These are phyloP conservation scores for Dissophora ornata DNA, from an alignment of 192 early-diverging fungal genomes.

Conservation along the genomic window DNA sequence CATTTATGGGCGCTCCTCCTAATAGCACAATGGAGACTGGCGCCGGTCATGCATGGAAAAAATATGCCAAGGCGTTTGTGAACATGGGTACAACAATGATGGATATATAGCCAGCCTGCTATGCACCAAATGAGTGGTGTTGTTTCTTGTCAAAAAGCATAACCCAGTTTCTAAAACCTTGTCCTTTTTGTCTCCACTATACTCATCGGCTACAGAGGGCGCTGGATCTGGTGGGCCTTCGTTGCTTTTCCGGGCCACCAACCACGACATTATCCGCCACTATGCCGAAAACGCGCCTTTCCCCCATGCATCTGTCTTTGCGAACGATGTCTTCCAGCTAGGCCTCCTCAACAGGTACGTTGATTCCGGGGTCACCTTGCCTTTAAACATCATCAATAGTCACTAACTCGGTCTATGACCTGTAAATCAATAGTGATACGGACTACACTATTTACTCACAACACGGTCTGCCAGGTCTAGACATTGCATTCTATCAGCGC, in stretches of 20 bases:
- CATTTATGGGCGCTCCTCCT: conserved; percentile 59
- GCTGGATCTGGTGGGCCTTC: conserved; percentile 79
- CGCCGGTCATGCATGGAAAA: conserved; percentile 70
- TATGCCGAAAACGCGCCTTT: conserved; percentile 62
- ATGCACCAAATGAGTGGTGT: too few relatives aligned
- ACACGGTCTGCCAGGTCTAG: conserved; percentile 71
- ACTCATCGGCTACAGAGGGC: conserved; percentile 66
- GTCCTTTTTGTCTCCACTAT: background rate
- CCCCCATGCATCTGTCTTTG: conserved; percentile 68
- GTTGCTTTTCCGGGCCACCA: conserved; percentile 65
- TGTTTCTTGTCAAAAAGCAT: background rate
- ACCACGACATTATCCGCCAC: conserved; percentile 47
- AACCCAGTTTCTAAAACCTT: background rate
- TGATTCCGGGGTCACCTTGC: too few relatives aligned
- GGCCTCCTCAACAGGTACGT: conserved; percentile 62
- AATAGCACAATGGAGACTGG: conserved; percentile 37
- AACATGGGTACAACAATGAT: conserved; percentile 63
- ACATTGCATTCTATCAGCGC: conserved; percentile 72
- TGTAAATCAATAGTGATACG: conserved; percentile 72
- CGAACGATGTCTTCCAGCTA: conserved; percentile 66
- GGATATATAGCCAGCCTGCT: background rate
- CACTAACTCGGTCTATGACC: too few relatives aligned
- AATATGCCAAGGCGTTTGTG: conserved; percentile 68
- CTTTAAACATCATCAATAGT: too few relatives aligned
- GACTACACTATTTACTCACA: conserved; percentile 69